A percentile compares a stretch with the other conserved stretches of the same genome.
Conservation (phyloP, 768 basidiomycete genomes). For the Pleurotus tuoliensis region DNA sequence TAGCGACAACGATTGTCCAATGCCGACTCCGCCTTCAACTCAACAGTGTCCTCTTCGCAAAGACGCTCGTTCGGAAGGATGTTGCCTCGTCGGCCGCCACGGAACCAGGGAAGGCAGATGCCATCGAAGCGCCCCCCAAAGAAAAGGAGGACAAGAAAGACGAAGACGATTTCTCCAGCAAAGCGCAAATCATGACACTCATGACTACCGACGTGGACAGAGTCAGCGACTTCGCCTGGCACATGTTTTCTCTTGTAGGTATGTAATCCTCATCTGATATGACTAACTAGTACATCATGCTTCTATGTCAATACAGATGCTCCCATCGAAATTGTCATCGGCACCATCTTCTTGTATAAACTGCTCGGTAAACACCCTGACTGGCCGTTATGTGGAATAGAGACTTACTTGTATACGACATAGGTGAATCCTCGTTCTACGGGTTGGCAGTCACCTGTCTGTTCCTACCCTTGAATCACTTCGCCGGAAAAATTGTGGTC, state of each 20-base stretch:
- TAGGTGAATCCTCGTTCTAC: constrained; percentile 67
- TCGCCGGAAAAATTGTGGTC: constrained; percentile 76
- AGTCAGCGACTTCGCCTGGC: constrained; percentile 81
- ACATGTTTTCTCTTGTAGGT: constrained; percentile 74
- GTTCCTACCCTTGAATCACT: constrained; percentile 77
- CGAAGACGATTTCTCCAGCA: constrained; percentile 61
- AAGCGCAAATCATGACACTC: constrained; percentile 87
- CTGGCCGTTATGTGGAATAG: not conserved
- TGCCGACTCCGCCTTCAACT: constrained; percentile 70
- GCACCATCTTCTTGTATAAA: constrained; percentile 70
- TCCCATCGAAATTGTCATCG: constrained; percentile 74
- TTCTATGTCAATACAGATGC: constrained; percentile 43
- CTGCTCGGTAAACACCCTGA: constrained; percentile 53
- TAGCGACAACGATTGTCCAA: constrained; percentile 67
- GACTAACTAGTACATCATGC: not conserved
- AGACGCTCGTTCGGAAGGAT: constrained; percentile 84
- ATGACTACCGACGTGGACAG: constrained; percentile 96
- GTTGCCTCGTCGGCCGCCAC: constrained; percentile 54
- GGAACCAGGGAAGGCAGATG: not conserved
- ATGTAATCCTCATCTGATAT: constrained; percentile 14
- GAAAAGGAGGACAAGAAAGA: constrained; percentile 28
- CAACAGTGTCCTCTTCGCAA: constrained; percentile 81
- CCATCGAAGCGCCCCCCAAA: not conserved
- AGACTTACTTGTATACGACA: not conserved
- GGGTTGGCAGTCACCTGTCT: constrained; percentile 75